Evolutionary conservation across 306 rosid species (phyloP).

Genomic region (Pachyrhizus erosus): DNA sequence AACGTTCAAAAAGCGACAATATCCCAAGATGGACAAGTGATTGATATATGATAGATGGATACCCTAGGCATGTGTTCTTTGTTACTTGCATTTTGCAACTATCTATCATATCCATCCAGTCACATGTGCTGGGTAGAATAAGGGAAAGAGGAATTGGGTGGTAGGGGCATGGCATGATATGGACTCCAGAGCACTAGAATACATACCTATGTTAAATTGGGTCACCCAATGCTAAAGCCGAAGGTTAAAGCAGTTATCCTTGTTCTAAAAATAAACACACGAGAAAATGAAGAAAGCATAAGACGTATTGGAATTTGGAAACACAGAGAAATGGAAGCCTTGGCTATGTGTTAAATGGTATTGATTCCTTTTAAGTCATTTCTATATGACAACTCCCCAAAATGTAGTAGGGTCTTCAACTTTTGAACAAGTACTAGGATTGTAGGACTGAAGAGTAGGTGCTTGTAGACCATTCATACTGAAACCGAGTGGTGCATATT

Average conservation of each 20-base stretch:
- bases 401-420: slow-evolving; percentile 12
- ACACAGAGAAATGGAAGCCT: slow-evolving; percentile 21
- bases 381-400: slow-evolving; percentile 31
- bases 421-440: neutral
- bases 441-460: slow-evolving; percentile 8
- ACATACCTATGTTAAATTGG: slow-evolving; percentile 26
- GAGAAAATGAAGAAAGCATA: neutral
- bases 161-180: slow-evolving; percentile 38
- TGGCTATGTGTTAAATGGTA: slow-evolving; percentile 20
- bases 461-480: slow-evolving; percentile 29
- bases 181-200: slow-evolving; percentile 34
- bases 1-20: slow-evolving; percentile 41
- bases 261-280: slow-evolving; percentile 13
- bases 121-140: slow-evolving; percentile 47
- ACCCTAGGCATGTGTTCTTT: slow-evolving; percentile 34
- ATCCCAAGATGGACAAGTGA: slow-evolving; percentile 40
- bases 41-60: slow-evolving; percentile 55
- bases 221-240: slow-evolving; percentile 28
- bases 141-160: slow-evolving; percentile 41
- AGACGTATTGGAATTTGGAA: neutral
- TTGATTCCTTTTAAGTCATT: slow-evolving; percentile 43
- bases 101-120: slow-evolving; percentile 30
- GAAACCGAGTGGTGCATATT: slow-evolving; percentile 36
- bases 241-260: slow-evolving; percentile 36
- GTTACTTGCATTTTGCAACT: slow-evolving; percentile 40